These are phyloP conservation scores for Talaromyces piceae DNA, from an alignment of 2,329 filamentous ascomycete species.

Conservation along the genomic window DNA sequence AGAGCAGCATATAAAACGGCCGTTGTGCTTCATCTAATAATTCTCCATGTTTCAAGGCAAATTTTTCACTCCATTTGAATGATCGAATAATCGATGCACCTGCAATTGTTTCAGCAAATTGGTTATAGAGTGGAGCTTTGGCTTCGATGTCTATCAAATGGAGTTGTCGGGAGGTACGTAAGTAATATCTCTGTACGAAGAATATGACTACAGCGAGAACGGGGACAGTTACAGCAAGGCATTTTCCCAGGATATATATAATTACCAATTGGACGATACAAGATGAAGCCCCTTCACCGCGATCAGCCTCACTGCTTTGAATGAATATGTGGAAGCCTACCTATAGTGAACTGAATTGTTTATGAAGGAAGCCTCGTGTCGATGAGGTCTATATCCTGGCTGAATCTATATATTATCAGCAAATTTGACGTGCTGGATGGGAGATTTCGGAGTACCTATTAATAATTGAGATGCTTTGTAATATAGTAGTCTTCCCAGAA, in stretches of 20 bases:
- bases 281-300: neutral
- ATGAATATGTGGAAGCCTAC: neutral
- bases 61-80: conserved; percentile 43
- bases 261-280: conserved; percentile 42
- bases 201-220: conserved; percentile 42
- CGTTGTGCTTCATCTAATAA: conserved; percentile 49
- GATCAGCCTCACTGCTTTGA: neutral
- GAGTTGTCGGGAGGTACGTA: conserved; percentile 54
- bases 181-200: conserved; percentile 49
- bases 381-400: conserved; percentile 35
- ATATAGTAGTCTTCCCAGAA: conserved; percentile 46
- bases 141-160: conserved; percentile 55
- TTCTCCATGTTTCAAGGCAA: conserved; percentile 38
- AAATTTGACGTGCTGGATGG: too few species aligned
- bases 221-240: conserved; percentile 46
- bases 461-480: conserved; percentile 30
- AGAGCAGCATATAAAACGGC: conserved; percentile 51
- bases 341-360: conserved; percentile 2
- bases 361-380: conserved; percentile 36
- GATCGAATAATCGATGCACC: conserved; percentile 50
- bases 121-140: conserved; percentile 52
- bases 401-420: neutral
- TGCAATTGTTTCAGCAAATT: conserved; percentile 50
- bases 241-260: conserved; percentile 41
- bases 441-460: too few species aligned